phyloP scores from a whole-genome alignment of 1,284 basidiomycete genomes.

The Moesziomyces globuligerus region DNA sequence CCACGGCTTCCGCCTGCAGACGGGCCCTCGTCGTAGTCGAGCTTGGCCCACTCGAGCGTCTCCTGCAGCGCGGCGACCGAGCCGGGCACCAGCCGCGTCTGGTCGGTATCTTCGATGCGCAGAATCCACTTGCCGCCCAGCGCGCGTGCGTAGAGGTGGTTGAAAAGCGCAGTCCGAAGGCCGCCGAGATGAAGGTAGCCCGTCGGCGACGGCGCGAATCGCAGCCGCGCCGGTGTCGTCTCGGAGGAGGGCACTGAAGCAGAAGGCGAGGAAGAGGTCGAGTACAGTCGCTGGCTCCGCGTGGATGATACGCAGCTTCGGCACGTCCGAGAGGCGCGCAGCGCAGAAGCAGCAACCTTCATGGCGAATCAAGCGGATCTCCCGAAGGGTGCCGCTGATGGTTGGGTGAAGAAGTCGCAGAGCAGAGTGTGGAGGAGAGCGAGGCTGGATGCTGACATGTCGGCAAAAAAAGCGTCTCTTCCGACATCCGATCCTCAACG shows the following conservation, averaged over 20 bases:
- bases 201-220: slow-evolving; percentile 97
- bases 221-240: slow-evolving; percentile 69
- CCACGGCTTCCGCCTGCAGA: slow-evolving; percentile 65
- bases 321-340: neutral
- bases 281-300: slow-evolving; percentile 1
- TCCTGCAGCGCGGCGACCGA: slow-evolving; percentile 82
- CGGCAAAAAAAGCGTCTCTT: neutral
- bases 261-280: neutral
- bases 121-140: slow-evolving; percentile 87
- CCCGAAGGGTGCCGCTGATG: neutral
- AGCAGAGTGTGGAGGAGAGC: neutral
- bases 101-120: slow-evolving; percentile 93
- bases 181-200: slow-evolving; percentile 94
- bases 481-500: slow-evolving; percentile 1
- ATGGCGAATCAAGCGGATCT: neutral
- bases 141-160: slow-evolving; percentile 85
- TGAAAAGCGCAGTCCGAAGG: slow-evolving; percentile 93
- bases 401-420: neutral
- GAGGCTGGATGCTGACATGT: neutral
- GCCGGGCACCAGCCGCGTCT: slow-evolving; percentile 74
- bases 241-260: slow-evolving; percentile 1
- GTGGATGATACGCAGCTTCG: neutral
- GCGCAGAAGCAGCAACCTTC: neutral
- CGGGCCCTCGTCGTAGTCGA: slow-evolving; percentile 89
- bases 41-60: slow-evolving; percentile 88